phyloP scores from a whole-genome alignment of 2,329 filamentous ascomycete genomes.

The Colletotrichum cordylinicola region DNA sequence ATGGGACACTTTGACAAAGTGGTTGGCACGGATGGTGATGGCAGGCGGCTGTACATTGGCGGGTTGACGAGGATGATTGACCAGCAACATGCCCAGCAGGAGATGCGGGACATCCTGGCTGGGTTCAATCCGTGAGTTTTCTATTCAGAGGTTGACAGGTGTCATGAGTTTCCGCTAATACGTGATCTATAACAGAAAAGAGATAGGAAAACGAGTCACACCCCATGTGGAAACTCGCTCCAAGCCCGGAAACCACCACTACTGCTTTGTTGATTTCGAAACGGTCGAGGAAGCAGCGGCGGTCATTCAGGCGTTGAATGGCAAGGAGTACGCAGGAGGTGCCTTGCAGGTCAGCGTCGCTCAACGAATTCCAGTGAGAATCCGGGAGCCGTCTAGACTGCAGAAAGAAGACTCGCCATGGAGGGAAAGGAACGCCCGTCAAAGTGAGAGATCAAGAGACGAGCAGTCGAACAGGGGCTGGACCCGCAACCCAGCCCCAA shows the following conservation, averaged over 20 bases:
- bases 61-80: constrained; percentile 55
- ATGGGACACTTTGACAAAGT: constrained; percentile 36
- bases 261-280: constrained; percentile 70
- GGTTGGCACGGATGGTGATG: constrained; percentile 30
- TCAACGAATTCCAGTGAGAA: neutral
- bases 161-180: neutral
- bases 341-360: neutral
- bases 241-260: constrained; percentile 63
- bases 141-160: neutral
- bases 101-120: constrained; percentile 52
- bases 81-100: constrained; percentile 49
- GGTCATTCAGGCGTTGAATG: constrained; percentile 52
- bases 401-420: neutral
- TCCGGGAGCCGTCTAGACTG: neutral
- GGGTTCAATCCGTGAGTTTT: constrained; percentile 47
- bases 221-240: constrained; percentile 59
- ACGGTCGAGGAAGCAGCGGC: constrained; percentile 57
- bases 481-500: neutral
- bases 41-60: constrained; percentile 55
- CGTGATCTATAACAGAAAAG: constrained; percentile 23
- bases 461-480: neutral
- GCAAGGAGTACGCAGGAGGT: constrained; percentile 29
- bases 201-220: constrained; percentile 59
- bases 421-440: neutral
- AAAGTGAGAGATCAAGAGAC: neutral